These are phyloP conservation scores for Maudiozyma barnettii DNA, from an alignment of 805 yeast species.

Conservation along the genomic window DNA sequence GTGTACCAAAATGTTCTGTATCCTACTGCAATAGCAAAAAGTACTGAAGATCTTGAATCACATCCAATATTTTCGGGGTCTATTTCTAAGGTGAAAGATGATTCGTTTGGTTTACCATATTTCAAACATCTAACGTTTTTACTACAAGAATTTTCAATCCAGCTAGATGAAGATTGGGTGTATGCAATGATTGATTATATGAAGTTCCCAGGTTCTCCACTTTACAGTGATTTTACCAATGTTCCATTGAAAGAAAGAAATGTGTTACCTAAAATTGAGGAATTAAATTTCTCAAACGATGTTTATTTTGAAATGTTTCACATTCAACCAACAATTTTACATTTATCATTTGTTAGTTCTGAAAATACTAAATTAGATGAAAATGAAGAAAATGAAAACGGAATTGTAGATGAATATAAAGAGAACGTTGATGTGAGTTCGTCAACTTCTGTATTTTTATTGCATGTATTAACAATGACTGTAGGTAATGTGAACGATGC, in stretches of 20 bases:
- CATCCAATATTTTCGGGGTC: conserved; percentile 91
- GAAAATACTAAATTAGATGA: conserved; percentile 31
- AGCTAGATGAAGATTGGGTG: conserved; percentile 87
- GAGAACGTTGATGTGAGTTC: neutral
- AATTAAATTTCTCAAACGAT: conserved; percentile 50
- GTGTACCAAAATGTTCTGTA: conserved; percentile 79
- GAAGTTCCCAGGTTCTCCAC: conserved; percentile 73
- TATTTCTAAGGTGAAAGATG: conserved; percentile 74
- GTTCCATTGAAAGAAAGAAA: conserved; percentile 30
- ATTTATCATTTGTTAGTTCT: conserved; percentile 83
- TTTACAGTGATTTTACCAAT: conserved; percentile 34
- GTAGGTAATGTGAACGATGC: conserved; percentile 96
- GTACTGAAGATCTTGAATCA: conserved; percentile 68
- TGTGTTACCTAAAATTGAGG: conserved; percentile 64
- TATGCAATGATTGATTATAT: conserved; percentile 73
- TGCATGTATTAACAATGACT: conserved; percentile 89
- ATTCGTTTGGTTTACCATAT: conserved; percentile 79
- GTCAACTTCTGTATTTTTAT: conserved; percentile 48
- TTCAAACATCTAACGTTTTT: conserved; percentile 86
- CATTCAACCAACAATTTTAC: conserved; percentile 82
- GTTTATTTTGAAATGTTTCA: conserved; percentile 88
- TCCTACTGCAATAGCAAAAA: conserved; percentile 84
- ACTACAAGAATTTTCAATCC: conserved; percentile 84
- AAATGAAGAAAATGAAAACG: neutral
- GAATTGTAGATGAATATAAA: neutral